A percentile compares a stretch with the other conserved stretches of the same genome.
Conservation (phyloP, 805 yeast species). For the Nakazawaea wyomingensis region DNA sequence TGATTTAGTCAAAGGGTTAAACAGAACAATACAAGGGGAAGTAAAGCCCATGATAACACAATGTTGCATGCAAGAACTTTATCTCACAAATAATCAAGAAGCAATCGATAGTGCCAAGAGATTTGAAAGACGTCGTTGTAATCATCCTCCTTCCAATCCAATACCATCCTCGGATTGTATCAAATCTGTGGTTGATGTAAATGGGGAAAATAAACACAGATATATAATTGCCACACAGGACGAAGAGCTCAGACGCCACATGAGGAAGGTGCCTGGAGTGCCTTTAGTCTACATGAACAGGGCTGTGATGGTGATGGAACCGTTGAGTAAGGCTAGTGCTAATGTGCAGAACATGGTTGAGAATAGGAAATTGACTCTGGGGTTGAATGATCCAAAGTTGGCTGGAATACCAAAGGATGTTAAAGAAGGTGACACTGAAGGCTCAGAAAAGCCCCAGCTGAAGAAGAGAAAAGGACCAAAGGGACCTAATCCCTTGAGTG, state of each 20-base stretch:
- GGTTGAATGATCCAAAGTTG: slow-evolving; percentile 61
- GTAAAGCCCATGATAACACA: slow-evolving; percentile 91
- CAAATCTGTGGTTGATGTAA: slow-evolving; percentile 57
- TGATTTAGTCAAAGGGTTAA: slow-evolving; percentile 76
- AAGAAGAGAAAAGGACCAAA: slow-evolving; percentile 66
- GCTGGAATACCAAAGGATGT: slow-evolving; percentile 36
- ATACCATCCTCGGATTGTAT: slow-evolving; percentile 73
- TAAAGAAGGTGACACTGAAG: slow-evolving; percentile 18
- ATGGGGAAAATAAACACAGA: slow-evolving; percentile 83
- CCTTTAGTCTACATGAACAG: slow-evolving; percentile 85
- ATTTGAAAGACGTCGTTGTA: slow-evolving; percentile 90
- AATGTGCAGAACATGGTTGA: slow-evolving; percentile 49
- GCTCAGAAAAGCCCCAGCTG: slow-evolving; percentile 13
- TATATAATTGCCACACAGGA: slow-evolving; percentile 87
- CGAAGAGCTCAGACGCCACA: slow-evolving; percentile 55
- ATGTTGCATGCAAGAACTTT: slow-evolving; percentile 86
- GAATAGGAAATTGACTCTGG: slow-evolving; percentile 61
- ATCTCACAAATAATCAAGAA: slow-evolving; percentile 60
- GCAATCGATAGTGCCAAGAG: slow-evolving; percentile 79
- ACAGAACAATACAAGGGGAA: slow-evolving; percentile 78
- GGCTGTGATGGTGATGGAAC: slow-evolving; percentile 95
- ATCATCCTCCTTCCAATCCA: slow-evolving; percentile 64
- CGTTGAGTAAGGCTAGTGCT: slow-evolving; percentile 69
- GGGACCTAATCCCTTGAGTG: slow-evolving; percentile 87
- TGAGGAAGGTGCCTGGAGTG: slow-evolving; percentile 81